These are phyloP conservation scores for Metschnikowia reukaufii DNA, from an alignment of 805 yeast genomes.

Conservation along the genomic window DNA sequence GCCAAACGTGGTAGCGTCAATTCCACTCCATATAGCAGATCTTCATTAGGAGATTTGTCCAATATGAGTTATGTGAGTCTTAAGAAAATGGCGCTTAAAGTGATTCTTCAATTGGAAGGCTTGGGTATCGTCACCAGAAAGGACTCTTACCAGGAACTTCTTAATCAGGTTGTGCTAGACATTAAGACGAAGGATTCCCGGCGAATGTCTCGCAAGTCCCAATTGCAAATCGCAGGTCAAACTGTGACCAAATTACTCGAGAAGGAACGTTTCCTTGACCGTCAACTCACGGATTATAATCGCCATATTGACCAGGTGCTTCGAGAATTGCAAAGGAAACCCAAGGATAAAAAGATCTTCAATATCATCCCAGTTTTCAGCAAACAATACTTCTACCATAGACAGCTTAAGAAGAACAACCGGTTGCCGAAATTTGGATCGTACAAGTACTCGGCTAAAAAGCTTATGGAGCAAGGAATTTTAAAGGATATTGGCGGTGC, in stretches of 20 bases:
- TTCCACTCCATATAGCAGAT: slow-evolving; percentile 40
- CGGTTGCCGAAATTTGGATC: slow-evolving; percentile 74
- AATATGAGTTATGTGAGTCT: slow-evolving; percentile 64
- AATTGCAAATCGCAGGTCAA: slow-evolving; percentile 40
- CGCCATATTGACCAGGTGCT: slow-evolving; percentile 47
- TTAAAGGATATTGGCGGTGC: slow-evolving; percentile 60
- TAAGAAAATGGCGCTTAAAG: slow-evolving; percentile 72
- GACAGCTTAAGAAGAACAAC: slow-evolving; percentile 66
- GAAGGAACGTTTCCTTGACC: slow-evolving; percentile 46
- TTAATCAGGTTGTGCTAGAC: slow-evolving; percentile 83
- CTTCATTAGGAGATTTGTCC: slow-evolving; percentile 51
- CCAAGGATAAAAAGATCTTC: slow-evolving; percentile 47
- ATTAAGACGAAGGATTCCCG: slow-evolving; percentile 54
- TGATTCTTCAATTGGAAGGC: slow-evolving; percentile 71
- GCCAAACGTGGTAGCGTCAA: slow-evolving; percentile 39
- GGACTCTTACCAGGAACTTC: slow-evolving; percentile 71
- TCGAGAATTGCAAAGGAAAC: slow-evolving; percentile 43
- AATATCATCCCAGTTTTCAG: slow-evolving; percentile 57
- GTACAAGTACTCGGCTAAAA: slow-evolving; percentile 72
- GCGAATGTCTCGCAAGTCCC: slow-evolving; percentile 41
- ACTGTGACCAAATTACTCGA: slow-evolving; percentile 45
- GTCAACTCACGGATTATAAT: slow-evolving; percentile 47
- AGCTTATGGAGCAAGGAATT: slow-evolving; percentile 70
- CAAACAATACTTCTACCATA: slow-evolving; percentile 72
- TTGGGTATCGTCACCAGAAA: slow-evolving; percentile 62